Evolutionary conservation across 2,329 filamentous ascomycete species (phyloP), one percentile per base, ranked within the genome.

Genomic region (Sarocladium brachiariae): DNA sequence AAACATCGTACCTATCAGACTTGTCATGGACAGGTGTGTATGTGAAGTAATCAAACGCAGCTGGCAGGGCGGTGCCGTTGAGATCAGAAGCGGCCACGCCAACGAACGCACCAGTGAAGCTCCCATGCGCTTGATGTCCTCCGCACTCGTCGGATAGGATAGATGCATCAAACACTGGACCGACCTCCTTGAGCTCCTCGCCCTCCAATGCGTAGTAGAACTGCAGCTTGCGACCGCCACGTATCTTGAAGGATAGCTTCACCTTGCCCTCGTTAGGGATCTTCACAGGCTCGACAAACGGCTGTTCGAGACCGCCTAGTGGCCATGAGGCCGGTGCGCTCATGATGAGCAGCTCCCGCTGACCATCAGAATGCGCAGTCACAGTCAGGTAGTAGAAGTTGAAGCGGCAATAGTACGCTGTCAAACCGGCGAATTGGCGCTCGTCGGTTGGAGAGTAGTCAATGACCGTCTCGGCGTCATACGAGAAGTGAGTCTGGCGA

Each of bases 351-450:
- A 84, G 66, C 61, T 84, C 80, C 9, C 80, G 72, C 54, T 75
- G 66, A 1, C 79, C 78, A 50, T 80, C 73, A 0, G 73, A 65
- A 56, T 78, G 65, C 0, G 78, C 79, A 2, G 78, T 78, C 2
- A 84, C 75, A 0, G 77, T 72, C 5, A 84, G 68, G 56, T 83
- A 84, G 67, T 81, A 83, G 63, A 83, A 84, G 63, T 84, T 84
- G 65, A 70, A 83, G 3, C 80, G 77, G 58, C 75, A 78, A 65
- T 84, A 84, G 62, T 84, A 84, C 0, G 78, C 77, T 11, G 76
- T 77, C 7, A 84, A 65, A 0, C 81, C 80, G 0, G 80, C 80
- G 53, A 80, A 83, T 55, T 82, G 73, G 10, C 80, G 70, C 66
- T 82, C 79, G 57, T 84, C 80, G 0, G 64, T 61, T 0, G 80